Evolutionary conservation across 805 yeast species (phyloP), one percentile per base, ranked within the genome.

Genomic region (Suhomyces vadensis): DNA sequence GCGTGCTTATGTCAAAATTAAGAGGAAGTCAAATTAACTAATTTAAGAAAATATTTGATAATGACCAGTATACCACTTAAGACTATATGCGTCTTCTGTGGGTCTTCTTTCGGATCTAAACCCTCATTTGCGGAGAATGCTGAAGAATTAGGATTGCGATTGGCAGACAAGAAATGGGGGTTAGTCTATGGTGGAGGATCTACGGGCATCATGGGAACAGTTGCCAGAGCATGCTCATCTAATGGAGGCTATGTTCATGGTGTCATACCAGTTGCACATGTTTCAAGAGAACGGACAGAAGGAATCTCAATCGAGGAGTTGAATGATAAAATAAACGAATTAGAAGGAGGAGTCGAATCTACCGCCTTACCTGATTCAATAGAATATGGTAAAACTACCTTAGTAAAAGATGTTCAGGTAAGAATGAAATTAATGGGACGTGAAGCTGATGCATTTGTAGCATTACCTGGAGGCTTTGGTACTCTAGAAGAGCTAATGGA

Each of bases 381-480:
- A 27, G 72, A 74, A 43, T 87, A 85, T 59, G 96, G 96, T 26
- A 77, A 78, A 55, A 85, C 95, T 11, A 84, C 90, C 0, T 74
- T 89, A 53, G 96, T 89, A 2, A 74, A 78, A 42, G 95, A 87
- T 58, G 89, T 89, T 96, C 96, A 89, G 66, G 84, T 94, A 2
- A 77, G 96, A 61, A 89, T 89, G 72, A 76, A 82, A 61, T 55
- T 85, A 72, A 89, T 89, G 96, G 95, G 90, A 22, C 75, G 78
- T 57, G 91, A 85, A 62, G 83, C 92, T n/a, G 81, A 81, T 53
- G 95, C 92, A 0, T 89, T 89, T 64, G 79, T 89, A 36, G 95
- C 96, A 0, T 74, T 89, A 69, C 96, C 96, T 10, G 96, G 96
- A 50, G 96, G 96, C 2, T 88, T 82, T 61, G 96, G 96, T 40